phyloP scores from a whole-genome alignment of 108 stramenopile genomes.

The Epithemia pelagica region DNA sequence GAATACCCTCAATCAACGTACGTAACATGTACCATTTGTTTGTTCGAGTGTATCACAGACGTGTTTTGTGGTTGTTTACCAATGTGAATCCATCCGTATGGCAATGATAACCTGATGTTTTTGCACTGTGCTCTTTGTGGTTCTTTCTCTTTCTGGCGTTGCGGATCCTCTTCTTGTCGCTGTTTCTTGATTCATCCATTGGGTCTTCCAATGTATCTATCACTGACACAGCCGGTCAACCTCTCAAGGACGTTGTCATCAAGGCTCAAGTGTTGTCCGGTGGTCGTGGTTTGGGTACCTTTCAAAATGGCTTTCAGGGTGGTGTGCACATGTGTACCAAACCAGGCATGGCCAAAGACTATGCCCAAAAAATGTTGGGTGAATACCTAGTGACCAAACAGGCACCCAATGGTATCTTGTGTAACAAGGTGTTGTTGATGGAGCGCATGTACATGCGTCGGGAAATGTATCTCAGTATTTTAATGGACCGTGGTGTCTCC shows the following conservation, averaged over 20 bases:
- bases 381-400: slow-evolving; percentile 69
- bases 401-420: slow-evolving; percentile 70
- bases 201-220: too few relatives aligned
- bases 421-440: slow-evolving; percentile 65
- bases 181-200: too few relatives aligned
- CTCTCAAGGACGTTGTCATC: slow-evolving; percentile 45
- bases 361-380: slow-evolving; percentile 53
- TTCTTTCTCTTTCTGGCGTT: too few relatives aligned
- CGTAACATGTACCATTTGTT: slow-evolving; percentile 14
- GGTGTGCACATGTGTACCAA: slow-evolving; percentile 62
- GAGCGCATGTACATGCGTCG: slow-evolving; percentile 67
- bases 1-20: slow-evolving; percentile 49
- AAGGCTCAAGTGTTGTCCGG: slow-evolving; percentile 71
- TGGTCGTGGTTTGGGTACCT: slow-evolving; percentile 57
- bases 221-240: slow-evolving; percentile 22
- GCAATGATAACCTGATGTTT: too few relatives aligned
- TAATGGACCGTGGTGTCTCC: slow-evolving; percentile 75
- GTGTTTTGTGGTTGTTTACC: background rate
- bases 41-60: background rate
- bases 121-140: too few relatives aligned
- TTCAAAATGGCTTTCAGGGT: slow-evolving; percentile 64
- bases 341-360: slow-evolving; percentile 28
- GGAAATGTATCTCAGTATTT: slow-evolving; percentile 83
- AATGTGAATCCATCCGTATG: background rate
- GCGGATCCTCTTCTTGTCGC: too few relatives aligned